These are phyloP conservation scores for Aspergillus quadrilineatus DNA, from an alignment of 2,329 filamentous ascomycete genomes.

Conservation along the genomic window DNA sequence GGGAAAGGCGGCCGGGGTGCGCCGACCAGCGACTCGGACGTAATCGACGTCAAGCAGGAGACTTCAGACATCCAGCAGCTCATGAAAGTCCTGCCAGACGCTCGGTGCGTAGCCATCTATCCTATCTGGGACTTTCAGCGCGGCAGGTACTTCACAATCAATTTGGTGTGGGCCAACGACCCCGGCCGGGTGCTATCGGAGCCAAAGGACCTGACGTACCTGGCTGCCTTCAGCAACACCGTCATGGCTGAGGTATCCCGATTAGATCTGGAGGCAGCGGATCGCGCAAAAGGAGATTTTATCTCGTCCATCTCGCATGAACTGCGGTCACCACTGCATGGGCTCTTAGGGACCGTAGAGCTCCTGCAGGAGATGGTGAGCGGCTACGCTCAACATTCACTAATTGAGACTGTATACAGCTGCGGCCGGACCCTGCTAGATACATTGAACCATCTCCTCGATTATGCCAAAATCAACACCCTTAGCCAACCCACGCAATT, in stretches of 20 bases:
- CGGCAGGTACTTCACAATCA: conserved; percentile 26
- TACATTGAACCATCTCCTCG: conserved; percentile 37
- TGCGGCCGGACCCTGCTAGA: conserved; percentile 43
- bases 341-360: conserved; percentile 16
- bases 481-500: not conserved
- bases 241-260: conserved; percentile 29
- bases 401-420: conserved; percentile 28
- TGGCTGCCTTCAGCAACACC: conserved; percentile 27
- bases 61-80: conserved; percentile 14
- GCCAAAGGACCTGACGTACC: conserved; percentile 23
- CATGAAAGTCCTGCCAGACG: conserved; percentile 13
- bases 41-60: conserved; percentile 14
- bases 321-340: conserved; percentile 33
- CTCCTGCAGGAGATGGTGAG: not conserved
- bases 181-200: conserved; percentile 20
- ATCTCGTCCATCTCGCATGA: conserved; percentile 33
- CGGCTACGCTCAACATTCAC: not conserved
- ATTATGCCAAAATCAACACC: conserved; percentile 26
- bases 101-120: conserved; percentile 25
- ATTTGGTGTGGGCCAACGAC: conserved; percentile 23
- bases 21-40: conserved; percentile 12
- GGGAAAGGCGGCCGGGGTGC: not conserved
- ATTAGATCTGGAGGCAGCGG: conserved; percentile 23
- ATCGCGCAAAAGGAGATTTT: conserved; percentile 32
- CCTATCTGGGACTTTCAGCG: conserved; percentile 32